Evolutionary conservation across 306 rosid genomes (phyloP).

Genomic region (Prunus padus): DNA sequence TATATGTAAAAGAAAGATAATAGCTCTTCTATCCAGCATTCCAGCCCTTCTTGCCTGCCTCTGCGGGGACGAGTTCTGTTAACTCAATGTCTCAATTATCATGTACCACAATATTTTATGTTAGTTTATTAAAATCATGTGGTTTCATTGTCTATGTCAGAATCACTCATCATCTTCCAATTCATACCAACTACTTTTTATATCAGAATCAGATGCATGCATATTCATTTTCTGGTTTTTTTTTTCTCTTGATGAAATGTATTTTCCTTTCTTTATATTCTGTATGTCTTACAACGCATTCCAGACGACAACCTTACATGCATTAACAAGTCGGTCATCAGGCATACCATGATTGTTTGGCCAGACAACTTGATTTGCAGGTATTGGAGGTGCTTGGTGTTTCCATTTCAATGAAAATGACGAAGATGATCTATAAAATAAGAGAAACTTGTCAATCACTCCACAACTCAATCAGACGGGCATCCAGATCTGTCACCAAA

Average conservation of each 20-base stretch:
- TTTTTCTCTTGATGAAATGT: background rate
- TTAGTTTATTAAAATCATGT: background rate
- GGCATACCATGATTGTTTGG: background rate
- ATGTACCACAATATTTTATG: background rate
- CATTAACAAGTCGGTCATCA: background rate
- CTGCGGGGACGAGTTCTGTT: background rate
- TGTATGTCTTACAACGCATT: background rate
- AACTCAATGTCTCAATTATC: background rate
- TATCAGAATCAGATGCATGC: background rate
- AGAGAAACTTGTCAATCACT: background rate
- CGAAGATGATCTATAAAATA: background rate
- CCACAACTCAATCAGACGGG: no score
- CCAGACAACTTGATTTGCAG: background rate
- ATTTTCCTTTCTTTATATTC: conserved; percentile 4
- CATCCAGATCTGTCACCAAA: background rate
- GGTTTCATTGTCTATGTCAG: background rate
- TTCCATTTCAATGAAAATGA: background rate
- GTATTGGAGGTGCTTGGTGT: background rate
- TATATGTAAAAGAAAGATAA: background rate
- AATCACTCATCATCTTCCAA: background rate
- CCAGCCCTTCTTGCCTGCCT: background rate
- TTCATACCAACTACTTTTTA: background rate
- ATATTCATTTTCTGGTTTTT: background rate
- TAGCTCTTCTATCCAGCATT: background rate
- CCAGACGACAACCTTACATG: conserved; percentile 1